Evolutionary conservation across 2,329 filamentous ascomycete genomes (phyloP).

Genomic region (Aspergillus versicolor): DNA sequence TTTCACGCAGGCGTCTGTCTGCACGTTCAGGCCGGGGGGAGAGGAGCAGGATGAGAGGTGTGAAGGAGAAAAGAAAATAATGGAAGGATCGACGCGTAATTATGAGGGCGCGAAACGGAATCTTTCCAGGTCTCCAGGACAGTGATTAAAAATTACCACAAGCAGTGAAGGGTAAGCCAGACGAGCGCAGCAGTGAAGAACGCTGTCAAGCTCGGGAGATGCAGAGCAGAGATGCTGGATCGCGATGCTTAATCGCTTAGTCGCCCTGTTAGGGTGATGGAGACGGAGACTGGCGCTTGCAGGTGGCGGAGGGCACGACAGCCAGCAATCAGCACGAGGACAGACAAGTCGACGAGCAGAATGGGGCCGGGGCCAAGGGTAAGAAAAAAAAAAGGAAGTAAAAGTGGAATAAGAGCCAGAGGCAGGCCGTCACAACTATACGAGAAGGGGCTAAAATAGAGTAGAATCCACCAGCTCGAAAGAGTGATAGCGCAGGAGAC

Average conservation of each 20-base stretch:
- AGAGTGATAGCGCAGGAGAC: constrained; percentile 24
- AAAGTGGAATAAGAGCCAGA: constrained; percentile 15
- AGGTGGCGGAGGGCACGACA: constrained; percentile 34
- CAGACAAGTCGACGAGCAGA: constrained; percentile 17
- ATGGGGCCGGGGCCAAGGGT: not conserved
- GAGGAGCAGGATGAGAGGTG: constrained; percentile 4
- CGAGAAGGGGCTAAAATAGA: constrained; percentile 17
- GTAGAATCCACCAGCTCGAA: constrained; percentile 23
- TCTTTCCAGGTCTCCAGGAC: constrained; percentile 1
- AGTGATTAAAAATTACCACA: constrained; percentile 9
- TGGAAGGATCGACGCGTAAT: constrained; percentile 19
- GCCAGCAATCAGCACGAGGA: constrained; percentile 28
- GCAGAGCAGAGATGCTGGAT: constrained; percentile 18
- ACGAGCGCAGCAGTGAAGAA: constrained; percentile 9
- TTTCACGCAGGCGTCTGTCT: not conserved
- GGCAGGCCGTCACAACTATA: constrained; percentile 15
- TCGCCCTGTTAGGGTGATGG: constrained; percentile 34
- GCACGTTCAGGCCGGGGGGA: constrained; percentile 6
- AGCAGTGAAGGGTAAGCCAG: constrained; percentile 12
- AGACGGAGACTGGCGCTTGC: constrained; percentile 36
- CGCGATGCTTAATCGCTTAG: constrained; percentile 43
- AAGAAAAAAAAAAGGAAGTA: constrained; percentile 7
- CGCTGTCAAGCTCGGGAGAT: not conserved
- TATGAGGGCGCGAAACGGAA: constrained; percentile 11
- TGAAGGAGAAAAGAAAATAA: constrained; percentile 14